Evolutionary conservation across 768 basidiomycete species (phyloP), one percentile per base, ranked within the genome.

Genomic region (Imleria badia): DNA sequence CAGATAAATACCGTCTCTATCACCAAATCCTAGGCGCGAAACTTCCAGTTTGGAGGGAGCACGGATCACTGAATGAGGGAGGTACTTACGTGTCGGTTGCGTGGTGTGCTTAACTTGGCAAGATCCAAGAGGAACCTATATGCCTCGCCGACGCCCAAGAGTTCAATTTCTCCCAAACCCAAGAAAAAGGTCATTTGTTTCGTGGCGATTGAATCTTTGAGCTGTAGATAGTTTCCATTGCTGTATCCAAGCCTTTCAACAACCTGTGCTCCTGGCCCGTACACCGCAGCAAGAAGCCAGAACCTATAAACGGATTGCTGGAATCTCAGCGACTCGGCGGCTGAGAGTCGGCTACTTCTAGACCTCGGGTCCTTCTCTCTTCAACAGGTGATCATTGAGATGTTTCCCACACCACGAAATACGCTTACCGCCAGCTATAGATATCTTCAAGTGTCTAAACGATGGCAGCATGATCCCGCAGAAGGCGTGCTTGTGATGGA

Each of bases 341-440:
- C 12, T 11, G 71, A 58, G 14, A 79, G 64, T 22, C 42, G 58
- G 50, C 72, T 76, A 17, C 38, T 63, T 9, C 40, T 48, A 19
- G 64, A 73, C 7, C 62, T 62, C 22, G 72, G 73, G 45, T 76
- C 72, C 56, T 77, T 75, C 58, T 73, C 56, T 40, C 76, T 77
- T 51, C n/a, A 23, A 30, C 0, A 29, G 8, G 9, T 30, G 31
- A 29, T 30, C 36, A 56, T 14, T 31, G 3, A 54, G 15, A 46
- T 7, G 17, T 42, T 48, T 8, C 9, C 7, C 4, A 10, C 33
- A 31, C 6, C 12, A 15, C 23, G 15, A 45, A 42, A 50, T 34
- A 51, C 3, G 5, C 67, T 41, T 62, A 72, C 78, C 72, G 72
- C 47, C 67, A 60, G 48, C 77, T 79, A 56, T 73, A 79, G 1